These are phyloP conservation scores for Pseudogymnoascus sp. DNA, from an alignment of 2,329 filamentous ascomycete species.

Conservation along the genomic window DNA sequence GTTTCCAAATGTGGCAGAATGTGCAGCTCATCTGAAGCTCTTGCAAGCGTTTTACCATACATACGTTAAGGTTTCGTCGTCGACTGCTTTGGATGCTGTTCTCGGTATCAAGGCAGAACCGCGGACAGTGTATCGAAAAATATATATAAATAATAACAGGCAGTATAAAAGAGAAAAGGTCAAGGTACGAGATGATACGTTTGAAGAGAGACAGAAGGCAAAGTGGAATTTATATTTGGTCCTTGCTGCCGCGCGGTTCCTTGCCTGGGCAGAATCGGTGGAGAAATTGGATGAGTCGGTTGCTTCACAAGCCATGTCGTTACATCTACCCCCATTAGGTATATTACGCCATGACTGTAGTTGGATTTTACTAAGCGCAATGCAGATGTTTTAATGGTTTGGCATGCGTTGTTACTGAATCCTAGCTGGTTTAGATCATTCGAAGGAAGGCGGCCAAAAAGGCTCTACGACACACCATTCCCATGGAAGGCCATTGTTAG, in stretches of 20 bases:
- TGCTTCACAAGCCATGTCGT: neutral
- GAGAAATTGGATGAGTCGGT: slow-evolving; percentile 13
- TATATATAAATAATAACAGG: neutral
- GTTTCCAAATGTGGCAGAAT: slow-evolving; percentile 28
- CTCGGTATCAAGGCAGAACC: neutral
- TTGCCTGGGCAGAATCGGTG: slow-evolving; percentile 11
- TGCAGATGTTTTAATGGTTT: slow-evolving; percentile 23
- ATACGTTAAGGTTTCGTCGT: slow-evolving; percentile 28
- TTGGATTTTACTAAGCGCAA: slow-evolving; percentile 24
- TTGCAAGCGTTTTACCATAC: slow-evolving; percentile 50
- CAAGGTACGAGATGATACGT: neutral
- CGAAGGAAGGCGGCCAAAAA: neutral
- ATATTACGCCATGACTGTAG: slow-evolving; percentile 20
- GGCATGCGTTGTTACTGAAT: slow-evolving; percentile 17
- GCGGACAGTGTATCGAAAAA: neutral
- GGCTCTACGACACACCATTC: neutral
- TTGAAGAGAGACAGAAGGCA: neutral
- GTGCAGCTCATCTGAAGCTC: slow-evolving; percentile 53
- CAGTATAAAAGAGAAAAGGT: neutral
- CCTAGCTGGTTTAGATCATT: slow-evolving; percentile 12
- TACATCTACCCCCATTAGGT: neutral
- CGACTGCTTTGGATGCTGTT: slow-evolving; percentile 9
- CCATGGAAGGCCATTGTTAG: neutral
- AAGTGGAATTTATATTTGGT: slow-evolving; percentile 19
- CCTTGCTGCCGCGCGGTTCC: neutral